Percentiles rank a stretch among this genome's conserved stretches.
Conservation (phyloP, 176 grass and related monocot genomes). For the Tillandsia fasciculata region DNA sequence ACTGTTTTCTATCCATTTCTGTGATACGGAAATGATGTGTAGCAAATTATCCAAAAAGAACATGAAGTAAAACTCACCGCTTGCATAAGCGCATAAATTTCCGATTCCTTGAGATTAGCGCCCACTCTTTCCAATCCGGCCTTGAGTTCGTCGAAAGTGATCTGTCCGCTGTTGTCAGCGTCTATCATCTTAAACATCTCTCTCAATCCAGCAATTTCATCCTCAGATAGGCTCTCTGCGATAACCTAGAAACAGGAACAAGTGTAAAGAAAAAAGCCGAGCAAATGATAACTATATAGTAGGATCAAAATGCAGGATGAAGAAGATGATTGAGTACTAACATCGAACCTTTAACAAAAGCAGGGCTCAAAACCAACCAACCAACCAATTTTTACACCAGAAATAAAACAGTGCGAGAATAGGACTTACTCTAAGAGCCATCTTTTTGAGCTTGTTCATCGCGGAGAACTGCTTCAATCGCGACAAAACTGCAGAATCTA, state of each 20-base stretch:
- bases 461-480: constrained; percentile 90
- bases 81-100: constrained; percentile 64
- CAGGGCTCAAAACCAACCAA: too few species aligned
- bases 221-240: constrained; percentile 65
- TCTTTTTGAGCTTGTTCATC: constrained; percentile 93
- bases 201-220: constrained; percentile 76
- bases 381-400: too few species aligned
- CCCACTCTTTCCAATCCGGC: constrained; percentile 55
- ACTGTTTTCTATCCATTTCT: too few species aligned
- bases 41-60: not conserved
- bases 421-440: constrained; percentile 69
- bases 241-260: constrained; percentile 41
- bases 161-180: constrained; percentile 63
- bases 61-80: constrained; percentile 30
- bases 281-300: not conserved
- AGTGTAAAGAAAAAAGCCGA: constrained; percentile 8
- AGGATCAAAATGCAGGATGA: not conserved
- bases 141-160: constrained; percentile 84
- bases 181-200: constrained; percentile 96
- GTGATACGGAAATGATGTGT: too few species aligned
- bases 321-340: not conserved
- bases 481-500: constrained; percentile 79
- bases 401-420: not conserved
- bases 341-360: too few species aligned
- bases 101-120: constrained; percentile 66